A percentile compares a stretch with the other conserved stretches of the same genome.
These are phyloP conservation scores for Ophiostoma pallidulum DNA, from an alignment of 2,329 filamentous ascomycete genomes.

Conservation along the genomic window DNA sequence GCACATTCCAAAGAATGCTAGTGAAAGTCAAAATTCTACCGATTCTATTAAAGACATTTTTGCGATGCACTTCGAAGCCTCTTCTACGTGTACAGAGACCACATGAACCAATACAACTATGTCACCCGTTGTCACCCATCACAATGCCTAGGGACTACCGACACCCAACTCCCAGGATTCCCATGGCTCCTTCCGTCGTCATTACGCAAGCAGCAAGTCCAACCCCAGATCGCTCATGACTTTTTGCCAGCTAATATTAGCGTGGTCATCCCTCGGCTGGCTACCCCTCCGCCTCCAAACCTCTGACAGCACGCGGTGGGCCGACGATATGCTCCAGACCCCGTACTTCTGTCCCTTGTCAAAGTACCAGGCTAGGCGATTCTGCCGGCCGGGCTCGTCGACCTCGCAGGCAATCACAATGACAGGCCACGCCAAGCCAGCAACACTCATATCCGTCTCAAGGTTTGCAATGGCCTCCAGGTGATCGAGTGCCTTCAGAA, in stretches of 20 bases:
- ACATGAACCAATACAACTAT: too few species aligned
- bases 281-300: background rate
- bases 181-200: too few species aligned
- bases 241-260: background rate
- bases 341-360: conserved; percentile 2
- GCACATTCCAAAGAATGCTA: too few species aligned
- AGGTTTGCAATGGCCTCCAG: too few species aligned
- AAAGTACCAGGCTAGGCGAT: conserved; percentile 2
- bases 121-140: too few species aligned
- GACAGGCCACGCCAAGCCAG: conserved; percentile 2
- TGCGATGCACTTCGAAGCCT: too few species aligned
- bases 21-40: too few species aligned
- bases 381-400: background rate
- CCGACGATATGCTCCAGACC: conserved; percentile 7
- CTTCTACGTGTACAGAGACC: too few species aligned
- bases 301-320: background rate
- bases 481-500: too few species aligned
- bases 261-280: background rate
- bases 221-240: background rate
- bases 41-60: too few species aligned
- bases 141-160: too few species aligned
- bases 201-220: conserved; percentile 2
- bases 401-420: conserved; percentile 3
- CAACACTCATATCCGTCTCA: background rate
- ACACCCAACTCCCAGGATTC: too few species aligned